Percentiles rank a stretch among this genome's conserved stretches.
Evolutionary conservation across 2,329 filamentous ascomycete species (phyloP).

Genomic region (Acephala macrosclerotiorum): DNA sequence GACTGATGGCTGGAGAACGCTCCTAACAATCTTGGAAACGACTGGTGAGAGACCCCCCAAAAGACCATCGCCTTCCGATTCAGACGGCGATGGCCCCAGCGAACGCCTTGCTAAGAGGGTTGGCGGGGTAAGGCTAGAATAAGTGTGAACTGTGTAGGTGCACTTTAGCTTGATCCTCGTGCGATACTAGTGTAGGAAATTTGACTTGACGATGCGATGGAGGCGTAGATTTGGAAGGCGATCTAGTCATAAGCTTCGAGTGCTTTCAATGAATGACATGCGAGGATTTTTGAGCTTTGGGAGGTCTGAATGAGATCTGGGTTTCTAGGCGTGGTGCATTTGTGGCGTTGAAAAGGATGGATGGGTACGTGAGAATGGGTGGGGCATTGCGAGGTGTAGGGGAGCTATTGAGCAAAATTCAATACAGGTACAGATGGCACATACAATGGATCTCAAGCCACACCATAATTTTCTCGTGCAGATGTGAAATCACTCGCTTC

Average conservation of each 20-base stretch:
- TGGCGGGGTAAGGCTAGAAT: constrained; percentile 64
- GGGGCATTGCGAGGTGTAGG: constrained; percentile 23
- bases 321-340: constrained; percentile 27
- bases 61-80: constrained; percentile 55
- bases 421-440: neutral
- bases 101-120: constrained; percentile 68
- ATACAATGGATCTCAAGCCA: neutral
- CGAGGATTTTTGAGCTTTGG: constrained; percentile 6
- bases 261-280: constrained; percentile 3
- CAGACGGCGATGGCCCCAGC: constrained; percentile 42
- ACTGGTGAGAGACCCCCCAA: constrained; percentile 96
- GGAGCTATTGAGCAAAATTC: constrained; percentile 6
- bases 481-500: neutral
- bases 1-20: constrained; percentile 90
- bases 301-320: neutral
- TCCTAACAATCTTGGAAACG: constrained; percentile 92
- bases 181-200: constrained; percentile 29
- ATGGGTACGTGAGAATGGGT: neutral
- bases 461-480: neutral
- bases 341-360: constrained; percentile 28
- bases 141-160: constrained; percentile 21
- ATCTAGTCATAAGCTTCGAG: neutral
- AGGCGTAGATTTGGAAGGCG: neutral
- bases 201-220: constrained; percentile 11
- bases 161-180: constrained; percentile 35